Conservation (phyloP, 805 yeast genomes). For the Ogataea haglerorum region DNA sequence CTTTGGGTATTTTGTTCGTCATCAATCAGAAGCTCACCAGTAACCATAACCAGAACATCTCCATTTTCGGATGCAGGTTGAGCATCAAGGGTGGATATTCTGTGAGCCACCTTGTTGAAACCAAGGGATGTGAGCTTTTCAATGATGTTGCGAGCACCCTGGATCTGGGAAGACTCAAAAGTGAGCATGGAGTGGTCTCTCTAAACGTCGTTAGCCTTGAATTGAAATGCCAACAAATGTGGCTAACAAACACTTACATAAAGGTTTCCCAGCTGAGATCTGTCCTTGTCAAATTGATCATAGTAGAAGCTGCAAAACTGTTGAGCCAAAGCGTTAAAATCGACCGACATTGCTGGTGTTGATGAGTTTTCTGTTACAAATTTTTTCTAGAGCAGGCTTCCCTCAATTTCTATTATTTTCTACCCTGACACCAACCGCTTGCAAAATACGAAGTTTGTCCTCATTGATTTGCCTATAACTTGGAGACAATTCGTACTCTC, state of each 20-base stretch:
- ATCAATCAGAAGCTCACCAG: conserved; percentile 90
- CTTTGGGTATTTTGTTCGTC: conserved; percentile 95
- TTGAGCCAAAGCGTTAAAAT: conserved; percentile 38
- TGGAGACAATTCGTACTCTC: conserved; percentile 21
- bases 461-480: conserved; percentile 31
- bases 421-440: conserved; percentile 4
- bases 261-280: conserved; percentile 86
- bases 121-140: conserved; percentile 89
- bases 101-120: conserved; percentile 88
- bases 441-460: conserved; percentile 1
- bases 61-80: conserved; percentile 94
- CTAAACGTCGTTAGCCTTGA: conserved; percentile 26
- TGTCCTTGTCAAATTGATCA: conserved; percentile 90
- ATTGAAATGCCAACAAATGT: not conserved
- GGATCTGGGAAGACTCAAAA: conserved; percentile 89
- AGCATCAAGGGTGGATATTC: conserved; percentile 93
- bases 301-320: conserved; percentile 95
- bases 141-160: conserved; percentile 89
- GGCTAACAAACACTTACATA: conserved; percentile 45
- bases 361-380: conserved; percentile 3
- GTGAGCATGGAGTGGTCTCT: conserved; percentile 98
- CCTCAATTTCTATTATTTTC: not conserved
- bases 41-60: conserved; percentile 94
- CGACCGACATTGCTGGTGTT: conserved; percentile 29
- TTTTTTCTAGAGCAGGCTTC: conserved; percentile 8